Evolutionary conservation across 768 basidiomycete species (phyloP), one percentile per base, ranked within the genome.

Genomic region (Harrya chromipes): DNA sequence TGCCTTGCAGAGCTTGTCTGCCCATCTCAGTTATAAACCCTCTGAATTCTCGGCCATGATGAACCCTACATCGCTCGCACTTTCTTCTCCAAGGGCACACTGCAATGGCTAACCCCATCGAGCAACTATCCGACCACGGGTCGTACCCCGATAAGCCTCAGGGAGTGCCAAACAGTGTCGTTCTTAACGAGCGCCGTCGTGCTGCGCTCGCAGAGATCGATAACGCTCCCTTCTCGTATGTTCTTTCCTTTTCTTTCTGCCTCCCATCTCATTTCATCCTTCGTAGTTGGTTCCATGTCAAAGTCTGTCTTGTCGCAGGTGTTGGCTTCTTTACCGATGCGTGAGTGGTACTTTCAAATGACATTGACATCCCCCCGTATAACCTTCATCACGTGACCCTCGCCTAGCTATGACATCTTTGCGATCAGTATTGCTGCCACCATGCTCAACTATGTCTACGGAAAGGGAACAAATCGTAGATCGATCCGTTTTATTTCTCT

Each of bases 321-420:
- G 86, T 86, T 10, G 92, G 92, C 23, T 94, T 94, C 78, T 94
- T 93, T 75, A 92, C 92, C 42, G 91, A 90, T 71, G 83, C 85
- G 80, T 83, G 56, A 58, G 79, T 44, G 8, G 39, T n/a, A 20
- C 47, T 20, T 16, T 34, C 5, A 14, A 16, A 14, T 33, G 33
- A 16, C 14, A 16, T 9, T 11, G 27, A 27, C 10, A 6, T 17
- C 0, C 26, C 34, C 9, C 5, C 11, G 4, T 6, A 14, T 11
- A 6, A 6, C 4, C 0, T 13, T 13, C 10, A 13, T 26, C 43
- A 21, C 26, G 17, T 50, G 33, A 62, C 46, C 10, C 14, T 39
- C 23, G 33, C 6, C 16, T 7, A 68, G 66, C 24, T 90, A 90
- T 60, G 90, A 92, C 54, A 85, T 94, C 52, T 97, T 94, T 61